Evolutionary conservation across 768 basidiomycete genomes (phyloP), one percentile per base, ranked within the genome.

Genomic region (Porpolomopsis calyptriformis): DNA sequence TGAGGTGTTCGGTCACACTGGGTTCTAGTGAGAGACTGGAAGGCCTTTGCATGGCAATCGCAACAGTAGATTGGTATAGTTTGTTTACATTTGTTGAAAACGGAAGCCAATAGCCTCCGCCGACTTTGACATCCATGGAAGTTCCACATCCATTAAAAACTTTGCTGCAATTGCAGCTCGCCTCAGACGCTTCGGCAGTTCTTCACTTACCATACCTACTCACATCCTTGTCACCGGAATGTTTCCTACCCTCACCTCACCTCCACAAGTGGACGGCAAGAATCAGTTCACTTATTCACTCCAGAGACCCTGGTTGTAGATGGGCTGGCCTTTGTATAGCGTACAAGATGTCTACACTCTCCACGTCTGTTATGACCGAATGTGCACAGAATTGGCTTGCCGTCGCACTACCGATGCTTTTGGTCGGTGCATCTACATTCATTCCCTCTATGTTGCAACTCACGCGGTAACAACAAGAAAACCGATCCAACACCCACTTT

Each of bases 291-390:
- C 66, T 90, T 43, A 66, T 90, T 40, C 81, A 83, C 56, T 80
- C 88, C 14, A 87, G 84, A 64, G 78, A 85, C 53, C 57, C 78
- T n/a, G 80, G 76, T 34, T 78, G 76, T 43, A 75, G 83, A 47
- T 91, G 88, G 88, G 79, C 82, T 18, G 88, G 85, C 7, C 66
- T 89, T 26, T 84, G 77, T 53, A 61, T 90, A 39, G 87, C 88
- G 1, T 66, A 80, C 53, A 78, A 76, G 52, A 81, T 80, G 8
- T 73, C 81, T 1, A 52, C 68, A 19, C 58, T 77, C 33, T 85
- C 82, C 1, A 77, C 66, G 56, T 57, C 60, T 9, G 51, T 79
- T 6, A 77, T 90, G 70, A 61, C 83, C 45, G 85, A 89, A 47
- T 74, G 66, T 51, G 82, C 85, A 2, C 78, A 82, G 53, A 69